Evolutionary conservation across 805 yeast species (phyloP).

Genomic region (Cyberlindnera mississippiensis): DNA sequence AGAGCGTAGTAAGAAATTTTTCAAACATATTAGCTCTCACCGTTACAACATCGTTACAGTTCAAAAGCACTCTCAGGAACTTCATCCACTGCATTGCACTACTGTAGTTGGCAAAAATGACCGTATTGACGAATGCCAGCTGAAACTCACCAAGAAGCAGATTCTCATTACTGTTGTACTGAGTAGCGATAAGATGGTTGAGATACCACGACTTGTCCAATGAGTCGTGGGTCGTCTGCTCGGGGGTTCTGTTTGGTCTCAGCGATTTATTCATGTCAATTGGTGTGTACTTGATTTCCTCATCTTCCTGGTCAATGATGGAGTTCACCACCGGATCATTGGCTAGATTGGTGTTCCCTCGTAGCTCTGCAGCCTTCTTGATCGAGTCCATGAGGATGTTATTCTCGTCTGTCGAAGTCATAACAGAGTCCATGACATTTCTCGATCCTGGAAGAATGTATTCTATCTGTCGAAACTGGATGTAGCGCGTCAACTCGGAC

Average conservation of each 20-base stretch:
- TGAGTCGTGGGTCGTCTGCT: constrained; percentile 46
- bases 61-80: constrained; percentile 41
- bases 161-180: constrained; percentile 29
- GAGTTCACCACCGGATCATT: constrained; percentile 32
- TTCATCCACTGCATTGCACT: constrained; percentile 63
- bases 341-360: constrained; percentile 21
- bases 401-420: constrained; percentile 50
- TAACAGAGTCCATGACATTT: constrained; percentile 36
- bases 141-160: constrained; percentile 51
- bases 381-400: constrained; percentile 37
- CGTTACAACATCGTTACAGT: constrained; percentile 30
- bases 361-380: constrained; percentile 25
- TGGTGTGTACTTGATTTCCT: constrained; percentile 39
- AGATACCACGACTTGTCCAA: constrained; percentile 63
- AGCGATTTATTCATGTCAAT: constrained; percentile 40
- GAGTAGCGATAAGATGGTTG: constrained; percentile 26
- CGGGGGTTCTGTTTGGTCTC: constrained; percentile 33
- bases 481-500: constrained; percentile 22
- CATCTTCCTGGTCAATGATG: constrained; percentile 30
- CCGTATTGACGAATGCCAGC: constrained; percentile 43
- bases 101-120: constrained; percentile 58
- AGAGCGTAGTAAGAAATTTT: constrained; percentile 31
- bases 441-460: constrained; percentile 26
- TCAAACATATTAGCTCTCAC: constrained; percentile 27
- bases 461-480: constrained; percentile 28